Conservation (phyloP, 2,329 filamentous ascomycete genomes). For the Fusarium buxicola region DNA sequence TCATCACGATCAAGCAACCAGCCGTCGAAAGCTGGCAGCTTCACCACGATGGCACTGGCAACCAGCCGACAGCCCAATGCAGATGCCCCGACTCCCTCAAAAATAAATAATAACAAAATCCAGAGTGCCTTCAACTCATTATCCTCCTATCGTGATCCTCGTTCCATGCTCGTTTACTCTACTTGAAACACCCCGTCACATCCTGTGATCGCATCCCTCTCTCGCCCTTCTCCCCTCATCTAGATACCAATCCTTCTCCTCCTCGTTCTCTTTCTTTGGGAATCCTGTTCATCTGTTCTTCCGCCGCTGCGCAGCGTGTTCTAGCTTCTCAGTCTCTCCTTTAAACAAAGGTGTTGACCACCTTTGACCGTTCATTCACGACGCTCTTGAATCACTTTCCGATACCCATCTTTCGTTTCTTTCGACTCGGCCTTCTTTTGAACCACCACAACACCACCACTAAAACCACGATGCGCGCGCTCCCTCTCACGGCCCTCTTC, state of each 20-base stretch:
- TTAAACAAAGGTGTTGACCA: constrained; percentile 35
- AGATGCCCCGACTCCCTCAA: not conserved
- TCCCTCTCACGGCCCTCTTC: constrained; percentile 21
- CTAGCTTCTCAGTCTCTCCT: constrained; percentile 38
- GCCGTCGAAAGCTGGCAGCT: not conserved
- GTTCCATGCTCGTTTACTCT: constrained; percentile 31
- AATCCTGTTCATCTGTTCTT: not conserved
- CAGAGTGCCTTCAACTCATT: not conserved
- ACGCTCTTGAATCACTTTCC: constrained; percentile 22
- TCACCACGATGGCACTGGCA: not conserved
- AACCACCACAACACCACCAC: not conserved
- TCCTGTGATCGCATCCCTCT: constrained; percentile 31
- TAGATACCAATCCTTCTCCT: constrained; percentile 1
- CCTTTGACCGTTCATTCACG: constrained; percentile 20
- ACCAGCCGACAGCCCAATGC: not conserved
- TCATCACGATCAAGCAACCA: not conserved
- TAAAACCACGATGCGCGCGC: constrained; percentile 28
- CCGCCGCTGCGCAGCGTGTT: constrained; percentile 26
- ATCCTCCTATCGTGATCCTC: constrained; percentile 17
- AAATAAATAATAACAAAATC: not conserved
- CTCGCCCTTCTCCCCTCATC: constrained; percentile 6
- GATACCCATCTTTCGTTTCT: not conserved
- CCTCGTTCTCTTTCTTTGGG: not conserved
- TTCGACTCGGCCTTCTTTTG: not conserved
- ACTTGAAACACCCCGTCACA: constrained; percentile 42